Base-by-base conservation (phyloP, 495 filamentous ascomycete genomes). In the Emericellopsis terricola region DNA sequence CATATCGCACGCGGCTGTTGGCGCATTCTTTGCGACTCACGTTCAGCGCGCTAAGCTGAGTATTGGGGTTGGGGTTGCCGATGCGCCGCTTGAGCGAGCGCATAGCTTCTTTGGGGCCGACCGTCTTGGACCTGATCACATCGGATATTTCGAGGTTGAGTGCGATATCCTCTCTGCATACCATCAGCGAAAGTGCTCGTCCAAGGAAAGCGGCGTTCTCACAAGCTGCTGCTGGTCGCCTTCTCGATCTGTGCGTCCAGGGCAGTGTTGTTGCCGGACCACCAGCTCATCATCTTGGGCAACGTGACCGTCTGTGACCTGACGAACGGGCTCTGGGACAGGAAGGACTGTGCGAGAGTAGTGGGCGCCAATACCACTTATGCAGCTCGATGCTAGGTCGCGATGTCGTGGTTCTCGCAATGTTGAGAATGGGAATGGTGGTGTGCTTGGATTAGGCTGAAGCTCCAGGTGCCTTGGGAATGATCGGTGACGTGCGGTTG, bases 111-210 rank as follows among this genome's bases (percentile, higher is more conserved):
- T 86, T 94, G 24, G 89, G 85, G 45, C 85, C 82, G 8, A 97
- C 87, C 15, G 84, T 89, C 55, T 96, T 96, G 36, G 85, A 94
- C 45, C 89, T 74, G 44, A 97, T 92, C 43, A 86, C 65, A 53
- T 97, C 89, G 41, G 86, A 93, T 42, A 97, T 94, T 52, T 97
- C 89, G 44, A 97, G 69, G 51, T 94, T 94, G 39, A 94, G 71
- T 14, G 91, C 75, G 49, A 97, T 94, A 52, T 97, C 86, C 59
- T 94, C 87, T 41, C 84, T 93, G 47, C n/a, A 15, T 24, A 15
- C 8, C 2, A 13, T 29, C 9, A 38, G 18, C 20, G 32, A 1
- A 15, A 21, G 24, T 10, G 30, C 36, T 43, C 31, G 26, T 23
- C 28, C 15, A 27, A 23, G 24, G 29, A 34, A 33, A 28, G 23